Conservation (phyloP, 768 basidiomycete species). For the Mycena olivaceomarginata region DNA sequence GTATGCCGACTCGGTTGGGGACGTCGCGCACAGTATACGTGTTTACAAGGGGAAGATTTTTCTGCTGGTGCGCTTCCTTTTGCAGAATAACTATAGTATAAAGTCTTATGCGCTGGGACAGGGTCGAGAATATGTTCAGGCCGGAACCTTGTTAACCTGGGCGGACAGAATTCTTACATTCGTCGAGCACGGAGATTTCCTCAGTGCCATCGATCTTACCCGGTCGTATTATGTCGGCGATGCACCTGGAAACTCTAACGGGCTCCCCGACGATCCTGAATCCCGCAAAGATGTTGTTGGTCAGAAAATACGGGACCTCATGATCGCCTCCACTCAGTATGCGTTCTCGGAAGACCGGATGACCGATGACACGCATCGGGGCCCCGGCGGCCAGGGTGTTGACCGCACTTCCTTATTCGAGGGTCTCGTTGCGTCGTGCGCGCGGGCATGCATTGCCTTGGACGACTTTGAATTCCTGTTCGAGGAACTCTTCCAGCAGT, state of each 20-base stretch:
- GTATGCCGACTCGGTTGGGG: conserved; percentile 68
- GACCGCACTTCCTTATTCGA: conserved; percentile 95
- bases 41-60: conserved; percentile 95
- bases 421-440: conserved; percentile 85
- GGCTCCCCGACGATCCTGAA: conserved; percentile 82
- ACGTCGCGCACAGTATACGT: conserved; percentile 83
- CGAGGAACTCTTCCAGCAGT: conserved; percentile 94
- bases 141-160: conserved; percentile 95
- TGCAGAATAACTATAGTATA: neutral
- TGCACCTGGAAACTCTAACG: conserved; percentile 91
- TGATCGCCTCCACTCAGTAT: conserved; percentile 91
- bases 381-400: conserved; percentile 91
- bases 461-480: conserved; percentile 92
- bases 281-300: conserved; percentile 81
- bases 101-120: conserved; percentile 50
- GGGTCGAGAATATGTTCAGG: conserved; percentile 81
- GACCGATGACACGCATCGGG: conserved; percentile 90
- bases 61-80: conserved; percentile 78
- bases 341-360: conserved; percentile 97
- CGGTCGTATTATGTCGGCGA: conserved; percentile 87
- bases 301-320: conserved; percentile 85
- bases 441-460: conserved; percentile 87
- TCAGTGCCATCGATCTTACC: conserved; percentile 91
- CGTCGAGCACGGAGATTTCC: conserved; percentile 91
- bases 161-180: conserved; percentile 92